Evolutionary conservation across 2,329 filamentous ascomycete species (phyloP), one percentile per base, ranked within the genome.

Genomic region (Aureobasidium pullulans): DNA sequence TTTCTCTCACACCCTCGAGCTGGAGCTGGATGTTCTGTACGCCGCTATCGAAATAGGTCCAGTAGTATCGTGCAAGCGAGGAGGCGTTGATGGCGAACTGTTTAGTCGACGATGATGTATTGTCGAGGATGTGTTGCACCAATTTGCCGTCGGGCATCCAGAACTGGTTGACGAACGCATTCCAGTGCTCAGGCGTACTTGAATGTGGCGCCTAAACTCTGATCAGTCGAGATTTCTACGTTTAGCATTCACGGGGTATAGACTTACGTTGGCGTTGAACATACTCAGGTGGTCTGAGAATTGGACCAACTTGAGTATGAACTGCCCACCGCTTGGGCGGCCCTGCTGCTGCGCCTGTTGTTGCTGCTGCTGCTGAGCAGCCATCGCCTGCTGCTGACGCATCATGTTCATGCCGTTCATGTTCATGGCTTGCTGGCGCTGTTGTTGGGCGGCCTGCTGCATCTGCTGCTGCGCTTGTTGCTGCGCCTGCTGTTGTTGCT

Each of bases 21-120:
- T 91, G 84, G 70, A 97, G 82, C 71, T 96, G 90, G 66, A 97
- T 89, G 58, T 86, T 89, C 66, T 84, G 87, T 59, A 96, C 86
- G 6, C 91, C 92, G 62, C 90, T 93, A 60, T 87, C 86, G 70
- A 94, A 96, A 67, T 96, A 88, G 0, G 90, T 92, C 67, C 88
- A 85, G 71, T 96, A 96, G 72, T 94, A 97, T 67, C 93, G 85
- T 36, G 93, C 84, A 47, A 99, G 79, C 0, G 89, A 89, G 3
- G 91, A 47, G 13, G 59, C 56, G 19, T 44, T 59, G 28, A 61
- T 61, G 31, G 48, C 59, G 42, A 62, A 63, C 31, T 63, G 62
- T 43, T 63, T 63, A 10, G 60, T 59, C 19, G 82, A 78, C 4
- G 70, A 59, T 15, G 28, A 40, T 15, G 28, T 32, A 28, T 52